phyloP scores from a whole-genome alignment of 1,284 basidiomycete genomes.

The Crepidotus sp. region DNA sequence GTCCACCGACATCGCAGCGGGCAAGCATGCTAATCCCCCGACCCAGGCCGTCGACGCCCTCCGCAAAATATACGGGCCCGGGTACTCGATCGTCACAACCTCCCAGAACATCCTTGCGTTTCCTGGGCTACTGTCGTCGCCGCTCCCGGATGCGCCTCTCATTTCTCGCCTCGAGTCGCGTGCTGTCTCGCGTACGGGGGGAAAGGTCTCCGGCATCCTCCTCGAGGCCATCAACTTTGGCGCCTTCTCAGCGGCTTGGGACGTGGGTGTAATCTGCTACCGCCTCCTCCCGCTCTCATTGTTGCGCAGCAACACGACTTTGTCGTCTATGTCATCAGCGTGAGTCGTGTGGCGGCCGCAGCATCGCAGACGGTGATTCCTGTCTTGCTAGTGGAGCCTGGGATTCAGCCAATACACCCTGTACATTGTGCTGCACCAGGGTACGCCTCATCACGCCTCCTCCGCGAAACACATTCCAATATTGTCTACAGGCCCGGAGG shows the following conservation, averaged over 20 bases:
- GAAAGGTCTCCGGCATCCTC: conserved; percentile 42
- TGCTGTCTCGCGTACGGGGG: conserved; percentile 37
- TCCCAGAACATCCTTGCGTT: conserved; percentile 40
- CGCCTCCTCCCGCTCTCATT: neutral
- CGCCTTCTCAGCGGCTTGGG: conserved; percentile 49
- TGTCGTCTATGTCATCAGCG: conserved; percentile 37
- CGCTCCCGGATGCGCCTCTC: conserved; percentile 40
- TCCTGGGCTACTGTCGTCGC: conserved; percentile 39
- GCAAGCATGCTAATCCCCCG: neutral
- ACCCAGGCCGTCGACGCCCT: conserved; percentile 32
- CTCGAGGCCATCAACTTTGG: conserved; percentile 45
- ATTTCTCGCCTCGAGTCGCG: conserved; percentile 42
- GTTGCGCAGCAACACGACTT: conserved; percentile 35
- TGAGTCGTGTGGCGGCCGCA: conserved; percentile 17
- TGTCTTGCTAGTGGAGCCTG: conserved; percentile 34
- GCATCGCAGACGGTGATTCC: neutral
- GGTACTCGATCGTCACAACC: conserved; percentile 50
- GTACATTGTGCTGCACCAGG: conserved; percentile 51
- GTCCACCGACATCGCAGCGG: conserved; percentile 18
- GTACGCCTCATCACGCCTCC: conserved; percentile 15
- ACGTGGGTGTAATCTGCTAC: conserved; percentile 33
- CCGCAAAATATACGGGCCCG: conserved; percentile 50
- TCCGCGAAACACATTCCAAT: neutral
- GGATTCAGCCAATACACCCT: conserved; percentile 29
- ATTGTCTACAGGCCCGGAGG: conserved; percentile 41